phyloP scores from a whole-genome alignment of 805 yeast genomes.

The Wickerhamiella allomyrinae region DNA sequence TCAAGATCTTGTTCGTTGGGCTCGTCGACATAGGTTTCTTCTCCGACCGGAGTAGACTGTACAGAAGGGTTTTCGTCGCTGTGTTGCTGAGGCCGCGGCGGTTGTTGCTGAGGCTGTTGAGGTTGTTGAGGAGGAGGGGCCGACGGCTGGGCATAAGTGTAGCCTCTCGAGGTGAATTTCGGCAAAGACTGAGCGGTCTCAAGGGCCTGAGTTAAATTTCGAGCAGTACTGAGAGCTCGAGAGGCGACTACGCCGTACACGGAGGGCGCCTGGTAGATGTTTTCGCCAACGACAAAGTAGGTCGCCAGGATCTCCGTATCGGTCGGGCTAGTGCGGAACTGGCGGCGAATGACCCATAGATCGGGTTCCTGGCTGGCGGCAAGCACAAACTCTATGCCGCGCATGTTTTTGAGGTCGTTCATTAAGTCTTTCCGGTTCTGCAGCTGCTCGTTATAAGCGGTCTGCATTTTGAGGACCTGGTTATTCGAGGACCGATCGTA shows the following conservation, averaged over 20 bases:
- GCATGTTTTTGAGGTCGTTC: conserved; percentile 56
- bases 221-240: conserved; percentile 41
- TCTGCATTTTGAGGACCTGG: conserved; percentile 90
- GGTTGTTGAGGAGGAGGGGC: too few relatives aligned
- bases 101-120: neutral
- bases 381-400: conserved; percentile 73
- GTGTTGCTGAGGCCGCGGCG: neutral
- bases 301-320: conserved; percentile 48
- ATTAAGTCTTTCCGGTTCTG: conserved; percentile 30
- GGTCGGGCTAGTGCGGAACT: conserved; percentile 42
- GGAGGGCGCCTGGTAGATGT: conserved; percentile 80
- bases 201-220: conserved; percentile 34
- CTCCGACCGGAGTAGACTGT: neutral
- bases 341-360: conserved; percentile 82
- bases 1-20: neutral
- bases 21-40: neutral
- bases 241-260: conserved; percentile 59
- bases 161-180: conserved; percentile 48
- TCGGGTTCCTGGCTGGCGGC: conserved; percentile 73
- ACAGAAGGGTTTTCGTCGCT: neutral
- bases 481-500: conserved; percentile 88
- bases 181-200: conserved; percentile 35
- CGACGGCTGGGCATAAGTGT: conserved; percentile 27
- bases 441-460: conserved; percentile 54
- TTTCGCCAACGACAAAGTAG: conserved; percentile 82